phyloP scores from a whole-genome alignment of 108 stramenopile genomes.

The Cyclotella baltica region DNA sequence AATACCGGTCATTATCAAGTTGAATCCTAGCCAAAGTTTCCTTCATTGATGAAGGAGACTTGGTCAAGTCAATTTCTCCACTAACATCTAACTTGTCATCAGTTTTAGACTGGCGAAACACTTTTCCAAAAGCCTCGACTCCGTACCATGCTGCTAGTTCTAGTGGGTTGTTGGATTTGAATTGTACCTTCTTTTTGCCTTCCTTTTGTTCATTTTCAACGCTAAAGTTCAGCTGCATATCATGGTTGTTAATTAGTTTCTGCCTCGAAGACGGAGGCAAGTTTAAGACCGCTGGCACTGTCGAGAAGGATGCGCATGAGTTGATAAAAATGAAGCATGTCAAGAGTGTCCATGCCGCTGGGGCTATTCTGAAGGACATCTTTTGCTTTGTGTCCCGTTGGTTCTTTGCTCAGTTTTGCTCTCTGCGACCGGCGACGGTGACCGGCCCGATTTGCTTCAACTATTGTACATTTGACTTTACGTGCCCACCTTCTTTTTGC shows the following conservation, averaged over 20 bases:
- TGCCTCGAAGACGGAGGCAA: not conserved
- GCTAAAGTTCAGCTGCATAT: not conserved
- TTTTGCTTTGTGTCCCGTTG: not conserved
- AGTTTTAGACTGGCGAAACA: slow-evolving; percentile 47
- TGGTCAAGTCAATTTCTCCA: slow-evolving; percentile 47
- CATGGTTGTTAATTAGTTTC: not conserved
- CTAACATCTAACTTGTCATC: slow-evolving; percentile 1
- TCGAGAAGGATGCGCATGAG: not conserved
- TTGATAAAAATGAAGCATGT: not conserved
- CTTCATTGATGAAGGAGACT: slow-evolving; percentile 62
- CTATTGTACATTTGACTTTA: too few species aligned
- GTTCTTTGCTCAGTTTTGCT: too few species aligned
- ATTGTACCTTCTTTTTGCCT: not conserved
- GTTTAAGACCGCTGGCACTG: not conserved
- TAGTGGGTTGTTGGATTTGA: slow-evolving; percentile 60
- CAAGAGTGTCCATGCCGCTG: not conserved
- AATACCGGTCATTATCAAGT: slow-evolving; percentile 83
- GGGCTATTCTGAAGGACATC: too few species aligned
- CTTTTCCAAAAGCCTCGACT: slow-evolving; percentile 85
- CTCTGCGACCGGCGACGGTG: too few species aligned
- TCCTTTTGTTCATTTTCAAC: not conserved
- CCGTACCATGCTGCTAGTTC: slow-evolving; percentile 85
- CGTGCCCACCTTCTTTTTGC: too few species aligned
- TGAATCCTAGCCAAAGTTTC: slow-evolving; percentile 84
- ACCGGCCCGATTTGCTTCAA: too few species aligned